phyloP scores from a whole-genome alignment of 371 early-diverging fungal species.

The Smittium mucronatum region DNA sequence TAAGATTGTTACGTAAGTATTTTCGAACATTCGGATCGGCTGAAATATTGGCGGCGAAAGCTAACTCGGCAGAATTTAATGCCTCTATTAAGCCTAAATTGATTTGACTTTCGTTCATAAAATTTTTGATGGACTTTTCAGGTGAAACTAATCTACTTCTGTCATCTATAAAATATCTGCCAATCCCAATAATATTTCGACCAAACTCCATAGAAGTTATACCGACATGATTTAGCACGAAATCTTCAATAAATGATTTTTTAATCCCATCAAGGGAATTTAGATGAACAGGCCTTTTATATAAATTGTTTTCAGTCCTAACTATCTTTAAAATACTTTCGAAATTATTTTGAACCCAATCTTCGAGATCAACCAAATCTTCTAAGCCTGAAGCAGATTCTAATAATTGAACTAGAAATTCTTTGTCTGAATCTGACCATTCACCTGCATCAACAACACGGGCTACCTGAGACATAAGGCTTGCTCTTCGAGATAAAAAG shows the following conservation, averaged over 20 bases:
- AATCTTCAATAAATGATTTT: slow-evolving; percentile 34
- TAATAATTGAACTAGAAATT: slow-evolving; percentile 5
- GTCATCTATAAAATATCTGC: slow-evolving; percentile 45
- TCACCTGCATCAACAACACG: slow-evolving; percentile 7
- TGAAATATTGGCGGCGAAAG: slow-evolving; percentile 63
- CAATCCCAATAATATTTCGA: slow-evolving; percentile 42
- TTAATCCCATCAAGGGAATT: background rate
- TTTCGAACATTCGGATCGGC: slow-evolving; percentile 71
- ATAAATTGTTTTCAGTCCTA: background rate
- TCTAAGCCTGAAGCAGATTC: slow-evolving; percentile 11
- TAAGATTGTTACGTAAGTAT: slow-evolving; percentile 63
- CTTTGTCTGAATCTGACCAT: slow-evolving; percentile 5
- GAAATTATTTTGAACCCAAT: slow-evolving; percentile 9
- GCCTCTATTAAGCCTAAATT: slow-evolving; percentile 46
- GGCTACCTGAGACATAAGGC: slow-evolving; percentile 8
- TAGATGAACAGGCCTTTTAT: slow-evolving; percentile 1
- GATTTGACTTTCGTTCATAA: slow-evolving; percentile 28
- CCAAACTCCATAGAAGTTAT: slow-evolving; percentile 52
- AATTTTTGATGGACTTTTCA: slow-evolving; percentile 43
- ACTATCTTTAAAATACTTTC: slow-evolving; percentile 1
- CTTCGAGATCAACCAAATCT: slow-evolving; percentile 13
- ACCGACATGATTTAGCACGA: slow-evolving; percentile 42
- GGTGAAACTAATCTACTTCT: slow-evolving; percentile 13
- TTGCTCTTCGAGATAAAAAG: slow-evolving; percentile 37
- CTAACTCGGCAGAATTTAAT: slow-evolving; percentile 48